Percentiles rank a stretch among this genome's conserved stretches.
phyloP scores from a whole-genome alignment of 2,329 filamentous ascomycete species.

The Trichoderma atrobrunneum region DNA sequence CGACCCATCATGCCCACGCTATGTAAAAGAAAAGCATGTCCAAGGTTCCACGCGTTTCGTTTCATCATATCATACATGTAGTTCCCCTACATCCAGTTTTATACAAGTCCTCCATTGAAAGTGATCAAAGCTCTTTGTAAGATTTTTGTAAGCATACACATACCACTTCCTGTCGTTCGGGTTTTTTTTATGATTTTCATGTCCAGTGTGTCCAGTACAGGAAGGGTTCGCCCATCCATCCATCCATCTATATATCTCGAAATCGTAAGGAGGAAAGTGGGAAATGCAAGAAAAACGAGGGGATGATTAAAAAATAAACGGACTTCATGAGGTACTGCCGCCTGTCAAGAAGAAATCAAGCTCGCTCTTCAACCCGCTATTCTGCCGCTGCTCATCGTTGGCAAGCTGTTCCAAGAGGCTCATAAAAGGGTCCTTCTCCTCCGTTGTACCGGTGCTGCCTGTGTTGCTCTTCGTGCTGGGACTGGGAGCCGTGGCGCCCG shows the following conservation, averaged over 20 bases:
- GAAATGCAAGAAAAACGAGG: not conserved
- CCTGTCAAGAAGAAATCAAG: slow-evolving; percentile 70
- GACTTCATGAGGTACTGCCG: not conserved
- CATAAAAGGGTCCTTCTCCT: slow-evolving; percentile 79
- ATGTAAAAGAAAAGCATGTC: not conserved
- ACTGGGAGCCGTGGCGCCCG: slow-evolving; percentile 31
- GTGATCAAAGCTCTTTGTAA: not conserved
- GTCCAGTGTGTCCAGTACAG: not conserved
- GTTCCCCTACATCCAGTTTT: not conserved
- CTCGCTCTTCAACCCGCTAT: slow-evolving; percentile 66
- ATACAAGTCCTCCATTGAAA: not conserved
- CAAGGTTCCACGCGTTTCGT: not conserved
- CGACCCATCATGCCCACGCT: not conserved
- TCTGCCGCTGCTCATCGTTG: slow-evolving; percentile 66
- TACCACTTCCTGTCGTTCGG: not conserved
- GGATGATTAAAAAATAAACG: not conserved
- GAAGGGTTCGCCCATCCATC: not conserved
- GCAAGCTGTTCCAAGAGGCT: slow-evolving; percentile 77
- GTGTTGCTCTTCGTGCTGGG: slow-evolving; percentile 50
- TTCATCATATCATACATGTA: slow-evolving; percentile 4
- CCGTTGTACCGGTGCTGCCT: slow-evolving; percentile 47
- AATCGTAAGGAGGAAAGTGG: not conserved
- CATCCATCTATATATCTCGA: not conserved
- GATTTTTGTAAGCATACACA: not conserved
- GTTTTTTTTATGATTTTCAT: not conserved